Evolutionary conservation across 805 yeast genomes (phyloP).

Genomic region (Ogataea haglerorum): DNA sequence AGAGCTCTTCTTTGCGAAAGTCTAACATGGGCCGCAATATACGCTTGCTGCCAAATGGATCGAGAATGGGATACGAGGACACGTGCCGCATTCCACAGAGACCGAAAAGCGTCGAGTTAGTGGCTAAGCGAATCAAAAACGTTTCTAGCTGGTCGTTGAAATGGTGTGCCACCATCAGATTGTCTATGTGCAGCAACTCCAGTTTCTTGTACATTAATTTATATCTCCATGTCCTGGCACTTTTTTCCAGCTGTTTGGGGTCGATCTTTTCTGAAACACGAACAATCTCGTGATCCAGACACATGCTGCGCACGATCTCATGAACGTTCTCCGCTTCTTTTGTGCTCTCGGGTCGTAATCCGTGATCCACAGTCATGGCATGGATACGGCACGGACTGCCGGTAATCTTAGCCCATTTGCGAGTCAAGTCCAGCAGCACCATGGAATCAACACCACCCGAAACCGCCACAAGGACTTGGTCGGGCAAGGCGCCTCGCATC

Average conservation of each 20-base stretch:
- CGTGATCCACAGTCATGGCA: constrained; percentile 69
- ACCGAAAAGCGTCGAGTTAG: constrained; percentile 52
- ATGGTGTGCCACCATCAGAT: constrained; percentile 65
- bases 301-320: constrained; percentile 17
- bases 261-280: constrained; percentile 17
- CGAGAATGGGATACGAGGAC: constrained; percentile 14
- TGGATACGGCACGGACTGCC: constrained; percentile 26
- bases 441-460: constrained; percentile 85
- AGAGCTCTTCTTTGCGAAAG: constrained; percentile 42
- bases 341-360: constrained; percentile 45
- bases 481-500: background rate
- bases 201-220: constrained; percentile 42
- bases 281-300: constrained; percentile 27
- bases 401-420: constrained; percentile 25
- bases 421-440: constrained; percentile 54
- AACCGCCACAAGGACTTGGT: constrained; percentile 43
- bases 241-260: constrained; percentile 40
- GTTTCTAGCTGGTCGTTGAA: constrained; percentile 73
- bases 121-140: constrained; percentile 49
- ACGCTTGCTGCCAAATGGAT: constrained; percentile 15
- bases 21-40: constrained; percentile 53
- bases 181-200: constrained; percentile 26
- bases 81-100: constrained; percentile 46
- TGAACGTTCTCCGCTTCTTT: constrained; percentile 46
- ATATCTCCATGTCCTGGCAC: constrained; percentile 57